Conservation (phyloP, 73 alveolate species). For the Paramecium caudatum region DNA sequence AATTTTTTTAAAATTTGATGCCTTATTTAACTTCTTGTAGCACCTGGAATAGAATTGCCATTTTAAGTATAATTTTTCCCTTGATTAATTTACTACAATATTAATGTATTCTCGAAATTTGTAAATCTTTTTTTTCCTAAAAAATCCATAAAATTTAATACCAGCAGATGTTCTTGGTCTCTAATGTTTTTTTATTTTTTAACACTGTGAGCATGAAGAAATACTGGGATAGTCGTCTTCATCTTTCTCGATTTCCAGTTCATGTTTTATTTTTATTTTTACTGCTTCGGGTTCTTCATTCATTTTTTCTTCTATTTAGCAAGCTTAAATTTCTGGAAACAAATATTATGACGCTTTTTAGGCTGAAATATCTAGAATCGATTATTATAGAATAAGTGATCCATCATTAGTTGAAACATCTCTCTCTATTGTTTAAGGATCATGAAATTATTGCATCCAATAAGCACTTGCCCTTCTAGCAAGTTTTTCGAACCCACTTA, state of each 20-base stretch:
- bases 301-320: neutral
- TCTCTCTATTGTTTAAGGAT: neutral
- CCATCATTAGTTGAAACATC: slow-evolving; percentile 27
- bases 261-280: neutral
- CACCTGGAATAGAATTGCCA: neutral
- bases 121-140: slow-evolving; percentile 6
- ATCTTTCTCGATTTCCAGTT: neutral
- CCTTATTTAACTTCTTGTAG: neutral
- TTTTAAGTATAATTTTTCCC: neutral
- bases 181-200: neutral
- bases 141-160: neutral
- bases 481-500: slow-evolving; percentile 1
- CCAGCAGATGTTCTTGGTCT: neutral
- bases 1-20: neutral
- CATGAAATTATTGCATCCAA: neutral
- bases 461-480: neutral
- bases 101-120: neutral
- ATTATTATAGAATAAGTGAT: neutral
- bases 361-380: neutral
- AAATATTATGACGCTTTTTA: slow-evolving; percentile 2
- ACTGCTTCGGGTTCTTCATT: neutral
- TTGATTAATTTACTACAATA: neutral
- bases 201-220: neutral
- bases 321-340: neutral
- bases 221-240: neutral